These are phyloP conservation scores for Erythrobasidium yunnanense DNA, from an alignment of 768 basidiomycete species.

Conservation along the genomic window DNA sequence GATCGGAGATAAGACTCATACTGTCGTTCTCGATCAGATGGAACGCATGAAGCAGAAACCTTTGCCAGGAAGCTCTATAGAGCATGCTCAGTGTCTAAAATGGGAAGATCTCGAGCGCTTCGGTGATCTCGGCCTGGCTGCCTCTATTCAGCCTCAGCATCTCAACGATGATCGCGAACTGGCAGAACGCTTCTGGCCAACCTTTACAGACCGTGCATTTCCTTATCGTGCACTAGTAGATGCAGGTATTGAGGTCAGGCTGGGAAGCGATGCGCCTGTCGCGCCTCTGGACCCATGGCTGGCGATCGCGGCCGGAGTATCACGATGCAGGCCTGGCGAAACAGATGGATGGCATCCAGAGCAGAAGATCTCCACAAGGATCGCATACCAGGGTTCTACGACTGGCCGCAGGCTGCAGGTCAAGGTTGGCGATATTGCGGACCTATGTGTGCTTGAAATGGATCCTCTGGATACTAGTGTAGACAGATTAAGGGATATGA, in stretches of 20 bases:
- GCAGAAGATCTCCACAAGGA: conserved; percentile 33
- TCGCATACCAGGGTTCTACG: conserved; percentile 35
- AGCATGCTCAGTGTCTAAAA: conserved; percentile 38
- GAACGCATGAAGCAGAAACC: conserved; percentile 22
- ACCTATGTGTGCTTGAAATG: conserved; percentile 28
- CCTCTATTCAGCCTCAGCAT: conserved; percentile 37
- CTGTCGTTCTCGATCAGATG: conserved; percentile 31
- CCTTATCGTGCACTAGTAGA: conserved; percentile 32
- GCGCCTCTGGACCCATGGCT: conserved; percentile 36
- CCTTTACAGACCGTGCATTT: conserved; percentile 33
- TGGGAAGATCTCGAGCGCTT: conserved; percentile 34
- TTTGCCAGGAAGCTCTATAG: conserved; percentile 33
- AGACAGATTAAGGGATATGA: conserved; percentile 31
- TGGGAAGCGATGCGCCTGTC: conserved; percentile 38
- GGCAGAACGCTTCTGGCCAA: conserved; percentile 35
- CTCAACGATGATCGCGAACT: conserved; percentile 37
- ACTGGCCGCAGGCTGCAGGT: conserved; percentile 31
- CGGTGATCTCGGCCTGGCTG: conserved; percentile 31
- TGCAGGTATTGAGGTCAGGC: conserved; percentile 33
- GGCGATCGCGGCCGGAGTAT: conserved; percentile 31
- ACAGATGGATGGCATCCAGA: conserved; percentile 33
- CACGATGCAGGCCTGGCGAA: conserved; percentile 28
- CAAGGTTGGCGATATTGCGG: conserved; percentile 33
- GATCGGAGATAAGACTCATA: conserved; percentile 37
- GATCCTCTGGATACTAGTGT: conserved; percentile 32